These are phyloP conservation scores for Eruca vesicaria DNA, from an alignment of 441 rosid genomes.

Conservation along the genomic window DNA sequence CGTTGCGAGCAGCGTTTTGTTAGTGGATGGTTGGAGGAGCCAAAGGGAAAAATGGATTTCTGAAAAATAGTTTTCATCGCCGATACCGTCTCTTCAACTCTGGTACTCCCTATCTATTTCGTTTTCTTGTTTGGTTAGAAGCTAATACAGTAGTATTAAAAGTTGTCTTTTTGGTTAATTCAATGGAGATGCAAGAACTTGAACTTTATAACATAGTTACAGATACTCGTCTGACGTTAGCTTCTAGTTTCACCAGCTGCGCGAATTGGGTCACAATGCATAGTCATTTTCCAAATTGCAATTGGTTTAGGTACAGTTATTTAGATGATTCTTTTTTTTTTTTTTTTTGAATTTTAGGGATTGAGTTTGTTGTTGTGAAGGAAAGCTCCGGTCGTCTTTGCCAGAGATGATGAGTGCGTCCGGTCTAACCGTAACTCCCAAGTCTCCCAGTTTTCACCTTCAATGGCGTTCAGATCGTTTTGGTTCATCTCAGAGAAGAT, in stretches of 20 bases:
- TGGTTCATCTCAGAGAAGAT: constrained; percentile 27
- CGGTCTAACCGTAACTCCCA: constrained; percentile 58
- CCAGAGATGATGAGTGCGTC: constrained; percentile 65
- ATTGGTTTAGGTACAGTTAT: background rate
- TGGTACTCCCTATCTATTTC: constrained; percentile 11
- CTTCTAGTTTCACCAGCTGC: background rate
- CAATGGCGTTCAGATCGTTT: constrained; percentile 32
- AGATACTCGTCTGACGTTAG: background rate
- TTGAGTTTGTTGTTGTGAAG: constrained; percentile 13
- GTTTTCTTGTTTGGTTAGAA: background rate
- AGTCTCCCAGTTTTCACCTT: constrained; percentile 42
- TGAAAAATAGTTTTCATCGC: constrained; percentile 5
- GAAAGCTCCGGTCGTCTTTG: constrained; percentile 11
- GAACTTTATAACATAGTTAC: background rate
- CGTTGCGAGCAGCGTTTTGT: constrained; percentile 17
- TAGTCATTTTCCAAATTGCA: background rate
- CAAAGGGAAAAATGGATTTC: background rate
- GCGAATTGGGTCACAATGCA: background rate
- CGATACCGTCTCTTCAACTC: constrained; percentile 20
- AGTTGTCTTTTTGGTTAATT: constrained; percentile 16
- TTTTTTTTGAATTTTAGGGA: background rate
- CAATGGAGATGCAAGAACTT: constrained; percentile 10
- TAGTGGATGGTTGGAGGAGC: constrained; percentile 18
- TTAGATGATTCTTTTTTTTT: no score
- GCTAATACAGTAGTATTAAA: background rate